Evolutionary conservation across 257 asterid genomes (phyloP).

Genomic region (Przewalskia tangutica): DNA sequence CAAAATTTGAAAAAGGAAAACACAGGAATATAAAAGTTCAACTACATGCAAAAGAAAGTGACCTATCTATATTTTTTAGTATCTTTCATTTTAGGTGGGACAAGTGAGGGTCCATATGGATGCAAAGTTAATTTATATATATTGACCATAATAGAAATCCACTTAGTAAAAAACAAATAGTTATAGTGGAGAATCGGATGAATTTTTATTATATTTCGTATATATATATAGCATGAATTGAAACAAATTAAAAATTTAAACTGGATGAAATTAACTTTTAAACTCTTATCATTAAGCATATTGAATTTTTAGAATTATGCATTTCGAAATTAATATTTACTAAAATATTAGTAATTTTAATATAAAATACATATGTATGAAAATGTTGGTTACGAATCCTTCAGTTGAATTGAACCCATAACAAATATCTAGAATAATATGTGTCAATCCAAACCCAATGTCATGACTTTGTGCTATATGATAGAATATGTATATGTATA

Average conservation of each 20-base stretch:
- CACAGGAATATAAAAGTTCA: not conserved
- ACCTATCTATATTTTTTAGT: not conserved
- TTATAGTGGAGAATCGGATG: not conserved
- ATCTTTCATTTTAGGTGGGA: not conserved
- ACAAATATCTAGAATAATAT: not conserved
- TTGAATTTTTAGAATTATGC: no score
- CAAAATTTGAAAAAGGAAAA: not conserved
- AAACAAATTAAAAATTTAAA: not conserved
- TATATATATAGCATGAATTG: no score
- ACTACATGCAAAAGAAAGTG: constrained; percentile 4
- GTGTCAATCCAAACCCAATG: not conserved
- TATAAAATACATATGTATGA: no score
- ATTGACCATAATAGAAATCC: not conserved
- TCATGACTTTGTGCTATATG: not conserved
- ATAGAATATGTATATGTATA: no score
- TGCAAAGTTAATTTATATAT: not conserved
- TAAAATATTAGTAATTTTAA: no score
- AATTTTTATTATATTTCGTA: no score
- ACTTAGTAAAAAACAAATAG: not conserved
- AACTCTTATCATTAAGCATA: no score
- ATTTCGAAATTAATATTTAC: no score
- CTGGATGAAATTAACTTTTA: not conserved
- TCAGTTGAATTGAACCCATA: not conserved
- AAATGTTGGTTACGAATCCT: no score
- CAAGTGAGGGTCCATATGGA: not conserved